These are phyloP conservation scores for Metschnikowia cubensis DNA, from an alignment of 805 yeast species.

Conservation along the genomic window DNA sequence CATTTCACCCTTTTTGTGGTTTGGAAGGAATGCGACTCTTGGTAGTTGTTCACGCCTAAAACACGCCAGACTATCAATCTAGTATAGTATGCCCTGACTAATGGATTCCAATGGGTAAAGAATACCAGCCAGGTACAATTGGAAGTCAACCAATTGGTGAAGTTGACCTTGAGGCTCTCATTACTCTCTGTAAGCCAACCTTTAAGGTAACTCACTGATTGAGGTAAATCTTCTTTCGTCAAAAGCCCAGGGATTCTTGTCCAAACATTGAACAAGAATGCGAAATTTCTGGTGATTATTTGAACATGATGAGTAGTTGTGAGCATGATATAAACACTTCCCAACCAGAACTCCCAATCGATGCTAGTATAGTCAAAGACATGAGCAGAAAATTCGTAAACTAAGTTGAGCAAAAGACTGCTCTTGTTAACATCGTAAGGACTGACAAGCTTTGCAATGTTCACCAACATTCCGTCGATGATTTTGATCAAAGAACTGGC, in stretches of 20 bases:
- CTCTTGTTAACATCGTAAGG: constrained; percentile 37
- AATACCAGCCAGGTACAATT: constrained; percentile 48
- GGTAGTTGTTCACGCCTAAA: constrained; percentile 39
- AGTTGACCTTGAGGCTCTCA: constrained; percentile 45
- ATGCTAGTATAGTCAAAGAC: constrained; percentile 30
- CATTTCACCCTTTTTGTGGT: constrained; percentile 28
- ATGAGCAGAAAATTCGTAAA: constrained; percentile 37
- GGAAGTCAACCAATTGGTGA: constrained; percentile 53
- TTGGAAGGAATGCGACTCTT: constrained; percentile 29
- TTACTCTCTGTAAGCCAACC: constrained; percentile 40
- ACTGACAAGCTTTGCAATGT: constrained; percentile 33
- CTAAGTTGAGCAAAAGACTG: constrained; percentile 38
- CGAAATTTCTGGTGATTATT: constrained; percentile 57
- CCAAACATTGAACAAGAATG: constrained; percentile 73
- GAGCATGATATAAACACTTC: constrained; percentile 56
- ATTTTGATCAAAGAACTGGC: constrained; percentile 16
- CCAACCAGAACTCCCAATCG: constrained; percentile 78
- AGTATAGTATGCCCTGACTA: constrained; percentile 65
- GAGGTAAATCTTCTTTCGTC: constrained; percentile 8
- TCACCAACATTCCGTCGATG: constrained; percentile 33
- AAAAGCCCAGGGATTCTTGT: constrained; percentile 50
- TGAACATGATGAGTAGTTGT: constrained; percentile 54
- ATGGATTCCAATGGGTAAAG: constrained; percentile 77
- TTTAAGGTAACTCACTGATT: constrained; percentile 6
- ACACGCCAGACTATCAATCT: constrained; percentile 68